These are phyloP conservation scores for Rhypophila decipiens DNA, from an alignment of 495 filamentous ascomycete genomes.

Conservation along the genomic window DNA sequence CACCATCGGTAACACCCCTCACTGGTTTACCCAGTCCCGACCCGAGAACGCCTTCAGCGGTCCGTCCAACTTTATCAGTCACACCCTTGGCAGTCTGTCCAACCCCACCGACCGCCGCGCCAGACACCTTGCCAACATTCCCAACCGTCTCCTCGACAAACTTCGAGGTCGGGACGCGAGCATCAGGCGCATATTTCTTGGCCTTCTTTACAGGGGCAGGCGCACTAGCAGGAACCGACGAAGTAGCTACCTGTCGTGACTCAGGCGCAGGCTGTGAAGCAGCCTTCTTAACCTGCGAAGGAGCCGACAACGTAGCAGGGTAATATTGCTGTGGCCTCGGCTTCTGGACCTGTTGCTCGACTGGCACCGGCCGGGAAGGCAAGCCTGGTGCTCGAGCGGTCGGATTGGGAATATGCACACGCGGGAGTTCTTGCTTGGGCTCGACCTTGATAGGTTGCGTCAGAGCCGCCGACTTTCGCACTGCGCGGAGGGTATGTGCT, in stretches of 20 bases:
- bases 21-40: not conserved
- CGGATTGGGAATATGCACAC: not conserved
- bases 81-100: conserved; percentile 2
- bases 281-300: not conserved
- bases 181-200: conserved; percentile 20
- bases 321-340: not conserved
- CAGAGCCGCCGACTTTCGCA: conserved; percentile 11
- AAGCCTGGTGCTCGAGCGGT: not conserved
- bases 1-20: not conserved
- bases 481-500: conserved; percentile 16
- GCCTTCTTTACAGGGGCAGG: conserved; percentile 6
- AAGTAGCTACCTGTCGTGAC: not conserved
- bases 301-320: not conserved
- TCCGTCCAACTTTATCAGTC: conserved; percentile 9
- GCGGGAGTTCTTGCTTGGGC: not conserved
- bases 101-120: not conserved
- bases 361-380: not conserved
- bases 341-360: not conserved
- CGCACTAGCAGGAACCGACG: not conserved
- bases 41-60: conserved; percentile 3
- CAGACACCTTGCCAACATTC: not conserved
- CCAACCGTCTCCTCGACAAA: conserved; percentile 1
- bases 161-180: conserved; percentile 12
- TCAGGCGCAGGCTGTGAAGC: not conserved
- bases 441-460: not conserved